Conservation (phyloP, 2,329 filamentous ascomycete species). For the Aspergillus brasiliensis region DNA sequence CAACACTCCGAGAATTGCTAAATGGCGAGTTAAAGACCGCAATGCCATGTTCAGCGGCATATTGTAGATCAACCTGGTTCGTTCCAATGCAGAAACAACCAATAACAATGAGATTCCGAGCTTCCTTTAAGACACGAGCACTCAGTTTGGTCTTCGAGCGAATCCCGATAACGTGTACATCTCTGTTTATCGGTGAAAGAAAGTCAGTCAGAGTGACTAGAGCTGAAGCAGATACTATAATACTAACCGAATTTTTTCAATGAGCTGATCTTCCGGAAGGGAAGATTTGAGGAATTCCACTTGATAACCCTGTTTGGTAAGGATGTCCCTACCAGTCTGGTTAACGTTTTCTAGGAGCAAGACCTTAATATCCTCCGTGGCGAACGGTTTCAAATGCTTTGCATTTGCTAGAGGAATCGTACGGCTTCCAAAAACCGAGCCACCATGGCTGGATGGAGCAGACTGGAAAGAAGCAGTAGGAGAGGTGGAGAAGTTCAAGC, state of each 20-base stretch:
- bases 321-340: conserved; percentile 79
- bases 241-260: conserved; percentile 87
- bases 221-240: background rate
- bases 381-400: conserved; percentile 92
- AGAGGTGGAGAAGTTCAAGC: conserved; percentile 71
- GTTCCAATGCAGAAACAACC: conserved; percentile 99
- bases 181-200: conserved; percentile 52
- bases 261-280: conserved; percentile 86
- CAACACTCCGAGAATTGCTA: conserved; percentile 94
- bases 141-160: conserved; percentile 96
- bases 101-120: conserved; percentile 91
- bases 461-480: conserved; percentile 76
- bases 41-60: conserved; percentile 63
- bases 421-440: conserved; percentile 45
- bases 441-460: conserved; percentile 65
- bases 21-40: conserved; percentile 99
- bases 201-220: conserved; percentile 15
- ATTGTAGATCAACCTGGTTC: conserved; percentile 55
- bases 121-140: conserved; percentile 78
- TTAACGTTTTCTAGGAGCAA: conserved; percentile 96
- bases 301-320: conserved; percentile 87
- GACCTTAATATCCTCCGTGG: conserved; percentile 95
- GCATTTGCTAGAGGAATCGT: conserved; percentile 48
- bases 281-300: conserved; percentile 90
- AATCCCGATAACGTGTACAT: conserved; percentile 97